Percentiles rank a stretch among this genome's conserved stretches.
Evolutionary conservation across 495 filamentous ascomycete genomes (phyloP).

Genomic region (Penicillium desertorum): DNA sequence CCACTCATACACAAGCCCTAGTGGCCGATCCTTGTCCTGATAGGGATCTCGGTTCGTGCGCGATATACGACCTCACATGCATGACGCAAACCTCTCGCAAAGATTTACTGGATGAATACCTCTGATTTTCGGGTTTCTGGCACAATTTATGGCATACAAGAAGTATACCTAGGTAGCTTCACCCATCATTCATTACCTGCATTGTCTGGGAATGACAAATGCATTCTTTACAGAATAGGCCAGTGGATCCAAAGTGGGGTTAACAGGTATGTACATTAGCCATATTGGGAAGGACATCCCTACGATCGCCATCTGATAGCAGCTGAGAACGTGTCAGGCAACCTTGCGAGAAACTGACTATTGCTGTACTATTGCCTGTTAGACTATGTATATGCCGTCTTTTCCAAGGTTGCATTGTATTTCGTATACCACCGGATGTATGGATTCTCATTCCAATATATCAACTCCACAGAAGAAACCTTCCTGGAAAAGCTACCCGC

Average conservation of each 20-base stretch:
- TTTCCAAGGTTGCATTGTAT: too few relatives aligned
- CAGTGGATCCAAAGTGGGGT: conserved; percentile 4
- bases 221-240: not conserved
- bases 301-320: conserved; percentile 17
- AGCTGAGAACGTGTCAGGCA: not conserved
- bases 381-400: too few relatives aligned
- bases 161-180: too few relatives aligned
- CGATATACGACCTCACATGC: not conserved
- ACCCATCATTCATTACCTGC: too few relatives aligned
- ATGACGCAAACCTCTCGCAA: too few relatives aligned
- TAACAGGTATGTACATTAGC: not conserved
- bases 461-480: too few relatives aligned
- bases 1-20: conserved; percentile 7
- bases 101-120: too few relatives aligned
- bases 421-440: too few relatives aligned
- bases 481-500: conserved; percentile 1
- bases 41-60: conserved; percentile 3
- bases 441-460: too few relatives aligned
- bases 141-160: not conserved
- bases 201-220: not conserved
- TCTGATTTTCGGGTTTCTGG: too few relatives aligned
- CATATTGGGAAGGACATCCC: conserved; percentile 15
- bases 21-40: conserved; percentile 11
- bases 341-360: not conserved
- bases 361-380: too few relatives aligned